A percentile compares a stretch with the other conserved stretches of the same genome.
Conservation (phyloP, 345 rosid genomes). For the Barbarea vulgaris region DNA sequence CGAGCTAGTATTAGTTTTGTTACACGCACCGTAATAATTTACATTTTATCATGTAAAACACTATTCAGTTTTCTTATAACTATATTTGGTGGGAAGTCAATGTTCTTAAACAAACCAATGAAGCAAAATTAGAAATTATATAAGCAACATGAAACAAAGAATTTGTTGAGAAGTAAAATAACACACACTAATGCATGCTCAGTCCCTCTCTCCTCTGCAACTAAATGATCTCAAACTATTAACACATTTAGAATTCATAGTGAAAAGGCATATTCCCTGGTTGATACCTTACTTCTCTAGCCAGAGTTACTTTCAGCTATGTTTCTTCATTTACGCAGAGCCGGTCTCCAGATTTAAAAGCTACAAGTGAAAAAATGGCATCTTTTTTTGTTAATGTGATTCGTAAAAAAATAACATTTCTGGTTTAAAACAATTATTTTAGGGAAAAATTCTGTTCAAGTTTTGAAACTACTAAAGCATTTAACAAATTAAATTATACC, state of each 20-base stretch:
- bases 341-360: too few species aligned
- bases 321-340: constrained; percentile 9
- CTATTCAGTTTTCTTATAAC: background rate
- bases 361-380: too few species aligned
- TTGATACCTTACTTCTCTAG: constrained; percentile 75
- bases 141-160: background rate
- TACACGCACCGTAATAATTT: constrained; percentile 16
- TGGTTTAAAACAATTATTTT: too few species aligned
- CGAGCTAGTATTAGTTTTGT: constrained; percentile 18
- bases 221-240: too few species aligned
- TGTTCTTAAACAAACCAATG: background rate
- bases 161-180: background rate
- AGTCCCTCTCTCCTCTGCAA: too few species aligned
- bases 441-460: too few species aligned
- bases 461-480: too few species aligned
- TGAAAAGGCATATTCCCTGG: constrained; percentile 80
- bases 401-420: too few species aligned
- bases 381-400: too few species aligned
- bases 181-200: background rate
- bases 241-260: constrained; percentile 59
- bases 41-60: constrained; percentile 10
- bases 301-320: constrained; percentile 70
- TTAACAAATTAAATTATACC: too few species aligned
- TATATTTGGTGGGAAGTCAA: background rate
- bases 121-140: background rate